Evolutionary conservation across 805 yeast species (phyloP).

Genomic region (Tanozyma kutaoensis): DNA sequence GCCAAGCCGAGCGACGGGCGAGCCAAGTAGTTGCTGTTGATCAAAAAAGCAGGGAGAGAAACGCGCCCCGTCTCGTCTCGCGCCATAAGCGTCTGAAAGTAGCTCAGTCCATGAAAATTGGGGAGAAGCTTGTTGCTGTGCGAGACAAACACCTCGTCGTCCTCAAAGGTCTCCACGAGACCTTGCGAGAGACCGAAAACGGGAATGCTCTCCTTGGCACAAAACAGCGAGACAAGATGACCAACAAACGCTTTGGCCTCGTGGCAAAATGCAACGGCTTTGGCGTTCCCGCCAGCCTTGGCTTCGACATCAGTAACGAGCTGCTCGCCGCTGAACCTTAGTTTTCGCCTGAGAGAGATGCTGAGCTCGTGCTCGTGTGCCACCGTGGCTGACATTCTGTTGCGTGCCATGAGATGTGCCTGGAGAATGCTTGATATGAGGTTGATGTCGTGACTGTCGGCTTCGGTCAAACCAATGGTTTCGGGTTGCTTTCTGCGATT

Average conservation of each 20-base stretch:
- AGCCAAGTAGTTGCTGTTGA: conserved; percentile 19
- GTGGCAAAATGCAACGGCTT: neutral
- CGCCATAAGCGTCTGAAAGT: conserved; percentile 22
- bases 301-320: too few species aligned
- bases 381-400: conserved; percentile 1
- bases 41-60: conserved; percentile 17
- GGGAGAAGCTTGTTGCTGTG: conserved; percentile 25
- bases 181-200: conserved; percentile 8
- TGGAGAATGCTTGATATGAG: conserved; percentile 17
- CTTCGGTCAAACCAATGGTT: conserved; percentile 5
- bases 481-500: conserved; percentile 8
- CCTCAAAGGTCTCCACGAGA: conserved; percentile 5
- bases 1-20: conserved; percentile 1
- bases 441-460: conserved; percentile 18
- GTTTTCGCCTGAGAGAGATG: too few species aligned
- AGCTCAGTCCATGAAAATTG: conserved; percentile 18
- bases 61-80: conserved; percentile 22
- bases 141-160: conserved; percentile 15
- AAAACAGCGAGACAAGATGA: conserved; percentile 11
- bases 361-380: neutral
- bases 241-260: conserved; percentile 16
- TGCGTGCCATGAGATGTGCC: conserved; percentile 18
- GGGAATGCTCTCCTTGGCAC: conserved; percentile 7
- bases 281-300: too few species aligned
- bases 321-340: too few species aligned